Percentiles rank a stretch among this genome's conserved stretches.
Evolutionary conservation across 495 filamentous ascomycete species (phyloP).

Genomic region (Penicillium manginii): DNA sequence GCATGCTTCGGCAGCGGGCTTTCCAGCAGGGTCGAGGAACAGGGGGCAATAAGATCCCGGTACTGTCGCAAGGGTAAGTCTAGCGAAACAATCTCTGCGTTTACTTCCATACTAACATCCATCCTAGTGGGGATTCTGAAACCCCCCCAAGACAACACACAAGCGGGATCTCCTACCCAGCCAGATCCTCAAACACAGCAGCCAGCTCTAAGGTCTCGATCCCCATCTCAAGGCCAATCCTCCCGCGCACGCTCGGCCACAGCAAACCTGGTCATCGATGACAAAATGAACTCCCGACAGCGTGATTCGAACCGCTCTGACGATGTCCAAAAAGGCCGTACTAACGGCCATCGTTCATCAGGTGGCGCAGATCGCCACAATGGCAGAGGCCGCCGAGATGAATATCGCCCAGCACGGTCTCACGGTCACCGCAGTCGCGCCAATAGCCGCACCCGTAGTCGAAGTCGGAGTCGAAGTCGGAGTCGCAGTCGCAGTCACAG

Average conservation of each 20-base stretch:
- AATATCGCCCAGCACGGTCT: slow-evolving; percentile 48
- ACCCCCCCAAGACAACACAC: slow-evolving; percentile 26
- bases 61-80: slow-evolving; percentile 43
- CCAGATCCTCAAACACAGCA: slow-evolving; percentile 37
- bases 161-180: slow-evolving; percentile 36
- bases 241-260: slow-evolving; percentile 64
- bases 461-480: slow-evolving; percentile 1
- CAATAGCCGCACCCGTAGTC: slow-evolving; percentile 21
- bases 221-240: slow-evolving; percentile 56
- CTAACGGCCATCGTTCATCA: slow-evolving; percentile 42
- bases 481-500: not conserved
- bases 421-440: slow-evolving; percentile 55
- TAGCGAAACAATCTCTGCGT: not conserved
- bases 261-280: slow-evolving; percentile 50
- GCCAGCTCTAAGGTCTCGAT: slow-evolving; percentile 41
- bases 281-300: slow-evolving; percentile 49
- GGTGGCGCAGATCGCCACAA: slow-evolving; percentile 54
- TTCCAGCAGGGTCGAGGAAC: slow-evolving; percentile 39
- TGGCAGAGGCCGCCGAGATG: slow-evolving; percentile 46
- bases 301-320: slow-evolving; percentile 32
- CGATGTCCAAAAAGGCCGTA: slow-evolving; percentile 3
- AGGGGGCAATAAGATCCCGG: slow-evolving; percentile 29
- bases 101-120: not conserved
- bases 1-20: slow-evolving; percentile 52
- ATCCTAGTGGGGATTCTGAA: slow-evolving; percentile 27